Base-by-base conservation (phyloP, 768 basidiomycete genomes). In the Asterophora parasitica region DNA sequence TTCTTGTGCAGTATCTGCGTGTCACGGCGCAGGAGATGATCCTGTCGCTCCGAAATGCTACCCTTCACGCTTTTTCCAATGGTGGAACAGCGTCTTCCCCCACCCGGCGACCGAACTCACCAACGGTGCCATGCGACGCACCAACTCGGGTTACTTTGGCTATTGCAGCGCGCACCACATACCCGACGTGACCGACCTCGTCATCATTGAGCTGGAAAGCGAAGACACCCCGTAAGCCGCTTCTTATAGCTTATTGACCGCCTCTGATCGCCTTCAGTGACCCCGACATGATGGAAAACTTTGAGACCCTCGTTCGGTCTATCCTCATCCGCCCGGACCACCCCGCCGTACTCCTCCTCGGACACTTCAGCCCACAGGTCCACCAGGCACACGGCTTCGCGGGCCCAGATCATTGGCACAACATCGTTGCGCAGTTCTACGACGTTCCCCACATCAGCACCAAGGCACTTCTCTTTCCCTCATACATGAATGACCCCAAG, bases 21-120 rank as follows among this genome's bases (percentile, higher is more conserved):
- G 93, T 62, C 88, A 94, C 60, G 93, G 94, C 16, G 86, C 92
- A 7, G 94, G 93, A 1, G 86, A 94, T 60, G 89, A 94, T 63
- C 92, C 91, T 4, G 73, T 96, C 47, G 80, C 89, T 0, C 75
- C 88, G 0, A 68, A 68, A 53, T 94, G 95, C 65, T 99, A 97
- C 66, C 95, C 96, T 1, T 83, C 88, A n/a, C 81, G 82, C 44
- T 90, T 98, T 71, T 98, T 98, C 73, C 74, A 85, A 42, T 99
- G 96, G 95, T 96, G 95, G 90, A 92, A 94, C 68, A 78, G 75
- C 45, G 81, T 98, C n/a, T 99, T 99, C 69, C 96, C 95, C 0
- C 92, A 99, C 65, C 95, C 95, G 0, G 94, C 93, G 1, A 92
- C 94, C 9, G 94, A 98, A 64, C 79, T 99, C 56, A 99, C 95